A percentile compares a stretch with the other conserved stretches of the same genome.
These are phyloP conservation scores for Hebeloma cylindrosporum DNA, from an alignment of 768 basidiomycete genomes.

Conservation along the genomic window DNA sequence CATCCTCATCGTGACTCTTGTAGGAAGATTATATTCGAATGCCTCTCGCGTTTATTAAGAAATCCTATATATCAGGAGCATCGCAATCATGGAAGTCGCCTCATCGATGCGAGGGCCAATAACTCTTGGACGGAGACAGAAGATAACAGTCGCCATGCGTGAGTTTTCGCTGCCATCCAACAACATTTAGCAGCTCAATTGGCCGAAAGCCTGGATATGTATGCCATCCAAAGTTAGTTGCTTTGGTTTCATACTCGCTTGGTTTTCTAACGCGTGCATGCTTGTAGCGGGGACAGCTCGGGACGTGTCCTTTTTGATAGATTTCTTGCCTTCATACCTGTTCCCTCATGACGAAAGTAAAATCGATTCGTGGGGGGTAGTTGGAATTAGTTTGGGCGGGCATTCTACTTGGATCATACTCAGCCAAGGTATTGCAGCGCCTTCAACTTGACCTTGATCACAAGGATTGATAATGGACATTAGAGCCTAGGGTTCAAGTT, in stretches of 20 bases:
- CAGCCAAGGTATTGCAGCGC: conserved; percentile 37
- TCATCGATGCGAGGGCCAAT: conserved; percentile 34
- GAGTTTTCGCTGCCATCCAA: conserved; percentile 14
- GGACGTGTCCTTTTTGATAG: conserved; percentile 80
- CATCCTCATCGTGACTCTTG: conserved; percentile 41
- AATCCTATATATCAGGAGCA: conserved; percentile 37
- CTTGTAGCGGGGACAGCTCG: conserved; percentile 59
- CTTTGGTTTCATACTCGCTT: not conserved
- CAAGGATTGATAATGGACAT: not conserved
- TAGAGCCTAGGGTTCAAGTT: conserved; percentile 46
- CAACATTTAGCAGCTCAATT: not conserved
- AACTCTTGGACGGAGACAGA: conserved; percentile 34
- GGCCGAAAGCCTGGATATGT: conserved; percentile 44
- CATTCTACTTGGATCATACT: conserved; percentile 80
- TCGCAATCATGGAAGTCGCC: conserved; percentile 44
- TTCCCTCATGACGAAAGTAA: conserved; percentile 64
- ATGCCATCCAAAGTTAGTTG: conserved; percentile 41
- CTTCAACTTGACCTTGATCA: not conserved
- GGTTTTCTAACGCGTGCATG: not conserved
- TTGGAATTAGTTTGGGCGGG: conserved; percentile 81
- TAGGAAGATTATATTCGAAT: conserved; percentile 17
- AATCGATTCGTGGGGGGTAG: conserved; percentile 68
- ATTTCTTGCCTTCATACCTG: conserved; percentile 72
- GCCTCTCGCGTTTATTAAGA: not conserved
- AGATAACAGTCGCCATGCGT: conserved; percentile 43